These are phyloP conservation scores for Curvularia sp. DNA, from an alignment of 2,329 filamentous ascomycete species.

Conservation along the genomic window DNA sequence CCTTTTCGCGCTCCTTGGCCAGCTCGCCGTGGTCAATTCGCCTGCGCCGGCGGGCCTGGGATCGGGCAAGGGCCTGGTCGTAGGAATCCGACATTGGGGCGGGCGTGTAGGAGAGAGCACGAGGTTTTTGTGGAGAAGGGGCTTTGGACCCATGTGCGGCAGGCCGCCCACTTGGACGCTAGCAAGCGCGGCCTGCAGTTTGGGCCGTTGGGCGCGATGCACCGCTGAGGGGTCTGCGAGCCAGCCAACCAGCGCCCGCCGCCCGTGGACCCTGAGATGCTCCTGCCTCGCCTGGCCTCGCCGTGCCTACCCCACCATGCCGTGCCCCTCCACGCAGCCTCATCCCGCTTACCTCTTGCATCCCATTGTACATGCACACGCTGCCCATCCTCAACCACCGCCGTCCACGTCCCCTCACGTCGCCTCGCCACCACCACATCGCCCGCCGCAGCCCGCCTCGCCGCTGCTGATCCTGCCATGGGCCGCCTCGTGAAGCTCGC, in stretches of 20 bases:
- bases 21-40: slow-evolving; percentile 38
- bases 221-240: background rate
- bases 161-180: slow-evolving; percentile 8
- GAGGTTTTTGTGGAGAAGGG: slow-evolving; percentile 14
- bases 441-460: background rate
- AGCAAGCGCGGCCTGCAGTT: background rate
- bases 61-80: slow-evolving; percentile 21
- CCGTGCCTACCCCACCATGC: background rate
- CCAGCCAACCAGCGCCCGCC: background rate
- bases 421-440: background rate
- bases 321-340: background rate
- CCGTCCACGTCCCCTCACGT: background rate
- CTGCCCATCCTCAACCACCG: background rate
- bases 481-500: slow-evolving; percentile 36
- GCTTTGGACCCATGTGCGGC: slow-evolving; percentile 9
- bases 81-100: slow-evolving; percentile 20
- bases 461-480: slow-evolving; percentile 10
- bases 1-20: slow-evolving; percentile 41
- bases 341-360: background rate
- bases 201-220: background rate
- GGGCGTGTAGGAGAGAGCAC: slow-evolving; percentile 10
- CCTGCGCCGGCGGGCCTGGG: slow-evolving; percentile 23
- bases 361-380: background rate
- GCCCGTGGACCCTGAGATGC: background rate
- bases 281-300: background rate